Percentiles rank a stretch among this genome's conserved stretches.
Evolutionary conservation across 148 eudicot genomes (phyloP).

Genomic region (Arbutus unedo): DNA sequence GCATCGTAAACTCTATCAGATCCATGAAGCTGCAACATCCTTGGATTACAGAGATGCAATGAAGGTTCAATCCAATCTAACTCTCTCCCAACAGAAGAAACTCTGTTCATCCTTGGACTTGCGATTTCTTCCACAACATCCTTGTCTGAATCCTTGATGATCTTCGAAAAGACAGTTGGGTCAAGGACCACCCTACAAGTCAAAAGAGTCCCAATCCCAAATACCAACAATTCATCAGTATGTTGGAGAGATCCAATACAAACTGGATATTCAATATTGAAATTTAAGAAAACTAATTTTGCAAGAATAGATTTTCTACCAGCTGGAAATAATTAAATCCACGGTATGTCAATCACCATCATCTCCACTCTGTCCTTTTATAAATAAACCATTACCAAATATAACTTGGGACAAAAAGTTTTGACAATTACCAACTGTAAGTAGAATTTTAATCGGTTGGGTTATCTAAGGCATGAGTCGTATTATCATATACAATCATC

Average conservation of each 20-base stretch:
- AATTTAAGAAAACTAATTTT: too few relatives aligned
- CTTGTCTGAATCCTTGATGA: slow-evolving; percentile 24
- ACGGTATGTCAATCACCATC: slow-evolving; percentile 3
- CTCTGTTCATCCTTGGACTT: slow-evolving; percentile 26
- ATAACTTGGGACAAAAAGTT: neutral
- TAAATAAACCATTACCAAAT: neutral
- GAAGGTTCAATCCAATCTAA: slow-evolving; percentile 78
- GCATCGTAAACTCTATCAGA: slow-evolving; percentile 61
- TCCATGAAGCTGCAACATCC: slow-evolving; percentile 31
- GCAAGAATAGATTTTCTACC: too few relatives aligned
- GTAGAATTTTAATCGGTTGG: neutral
- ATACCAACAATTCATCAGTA: neutral
- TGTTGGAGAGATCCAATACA: neutral
- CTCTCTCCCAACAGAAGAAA: slow-evolving; percentile 40
- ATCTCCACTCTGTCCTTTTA: neutral
- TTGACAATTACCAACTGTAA: neutral
- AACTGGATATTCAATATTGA: too few relatives aligned
- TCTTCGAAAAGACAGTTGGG: slow-evolving; percentile 22
- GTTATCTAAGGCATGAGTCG: neutral
- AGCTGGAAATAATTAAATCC: neutral
- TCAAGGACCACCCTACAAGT: slow-evolving; percentile 48
- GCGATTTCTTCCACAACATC: slow-evolving; percentile 21
- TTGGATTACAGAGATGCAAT: slow-evolving; percentile 35
- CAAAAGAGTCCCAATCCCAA: slow-evolving; percentile 2
- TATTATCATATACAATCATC: slow-evolving; percentile 10